Base-by-base conservation (phyloP, 148 eudicot species). In the Persicaria maculosa region DNA sequence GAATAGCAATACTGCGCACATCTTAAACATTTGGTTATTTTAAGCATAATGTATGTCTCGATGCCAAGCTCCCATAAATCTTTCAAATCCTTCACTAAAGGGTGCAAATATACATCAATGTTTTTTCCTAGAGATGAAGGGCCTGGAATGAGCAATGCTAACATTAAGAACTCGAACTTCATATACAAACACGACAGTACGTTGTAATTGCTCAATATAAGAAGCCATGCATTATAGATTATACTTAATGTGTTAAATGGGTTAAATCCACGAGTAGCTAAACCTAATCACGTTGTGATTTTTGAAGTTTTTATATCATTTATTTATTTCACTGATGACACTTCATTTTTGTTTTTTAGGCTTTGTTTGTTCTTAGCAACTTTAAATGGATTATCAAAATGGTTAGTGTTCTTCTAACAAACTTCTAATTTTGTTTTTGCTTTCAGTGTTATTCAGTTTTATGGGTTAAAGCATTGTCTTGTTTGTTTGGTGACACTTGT, bases 131-230 rank as follows among this genome's bases (percentile, higher is more conserved):
- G 78, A 4, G 57, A 50, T 15, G 11, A 48, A 16, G 76, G 53
- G 11, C 78, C 43, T 9, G 70, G 76, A 40, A 79, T 79, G 1
- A 83, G 58, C 44, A 80, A 64, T 4, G 81, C 80, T 20, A 80
- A 14, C 4, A 77, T 77, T 4, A 80, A 43, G n/a, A 40, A 83
- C 16, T 55, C 55, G n/a, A 25, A 20, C 22, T 82, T 81, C 79
- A 76, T 80, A 11, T 44, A 72, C 47, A 46, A 44, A 77, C 61
- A 72, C 7, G 20, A 59, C 0, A 71, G 76, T 0, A 77, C 47
- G 43, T 79, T 79, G 43, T 83, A 83, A 0, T 19, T 52, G 6
- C 71, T 46, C 10, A 74, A 50, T 50, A 50, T 50, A 12, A 50
- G 3, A 2, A n/a, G 55, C 55, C 55, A 50, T 11, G 54, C 14